A percentile compares a stretch with the other conserved stretches of the same genome.
phyloP scores from a whole-genome alignment of 768 basidiomycete genomes.

The Boletus sp. region DNA sequence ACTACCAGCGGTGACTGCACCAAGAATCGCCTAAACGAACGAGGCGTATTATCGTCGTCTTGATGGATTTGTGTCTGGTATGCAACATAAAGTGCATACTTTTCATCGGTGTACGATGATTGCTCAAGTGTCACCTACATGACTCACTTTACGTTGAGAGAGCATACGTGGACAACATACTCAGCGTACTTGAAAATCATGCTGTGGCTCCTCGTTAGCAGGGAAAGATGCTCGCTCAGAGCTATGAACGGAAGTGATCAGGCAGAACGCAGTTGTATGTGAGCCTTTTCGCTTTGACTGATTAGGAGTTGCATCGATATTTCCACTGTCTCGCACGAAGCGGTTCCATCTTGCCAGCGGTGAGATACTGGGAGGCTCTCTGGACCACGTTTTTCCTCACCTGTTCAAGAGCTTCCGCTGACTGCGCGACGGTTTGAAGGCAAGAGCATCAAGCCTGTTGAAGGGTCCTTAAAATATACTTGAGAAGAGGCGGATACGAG shows the following conservation, averaged over 20 bases:
- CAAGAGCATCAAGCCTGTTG: constrained; percentile 59
- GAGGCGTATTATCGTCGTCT: constrained; percentile 50
- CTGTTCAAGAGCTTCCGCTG: constrained; percentile 74
- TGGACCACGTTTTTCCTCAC: constrained; percentile 32
- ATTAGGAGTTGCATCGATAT: constrained; percentile 18
- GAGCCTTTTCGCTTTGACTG: constrained; percentile 11
- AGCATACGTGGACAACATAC: neutral
- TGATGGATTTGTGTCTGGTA: constrained; percentile 82
- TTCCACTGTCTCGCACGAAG: constrained; percentile 50
- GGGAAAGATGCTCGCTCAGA: constrained; percentile 43
- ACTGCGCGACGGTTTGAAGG: constrained; percentile 67
- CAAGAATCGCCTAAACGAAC: constrained; percentile 69
- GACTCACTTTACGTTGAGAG: neutral
- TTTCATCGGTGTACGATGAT: constrained; percentile 74
- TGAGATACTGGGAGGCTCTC: neutral
- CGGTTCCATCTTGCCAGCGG: constrained; percentile 61
- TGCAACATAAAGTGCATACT: constrained; percentile 68
- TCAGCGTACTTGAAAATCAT: constrained; percentile 61
- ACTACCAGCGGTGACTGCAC: constrained; percentile 76
- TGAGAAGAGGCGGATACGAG: constrained; percentile 1
- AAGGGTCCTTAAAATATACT: constrained; percentile 15
- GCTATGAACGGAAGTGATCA: constrained; percentile 50
- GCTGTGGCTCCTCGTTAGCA: constrained; percentile 32
- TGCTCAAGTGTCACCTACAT: constrained; percentile 70
- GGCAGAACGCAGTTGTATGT: constrained; percentile 32